Base-by-base conservation (phyloP, 23 red algal species). In the Gracilaria gracilis region DNA sequence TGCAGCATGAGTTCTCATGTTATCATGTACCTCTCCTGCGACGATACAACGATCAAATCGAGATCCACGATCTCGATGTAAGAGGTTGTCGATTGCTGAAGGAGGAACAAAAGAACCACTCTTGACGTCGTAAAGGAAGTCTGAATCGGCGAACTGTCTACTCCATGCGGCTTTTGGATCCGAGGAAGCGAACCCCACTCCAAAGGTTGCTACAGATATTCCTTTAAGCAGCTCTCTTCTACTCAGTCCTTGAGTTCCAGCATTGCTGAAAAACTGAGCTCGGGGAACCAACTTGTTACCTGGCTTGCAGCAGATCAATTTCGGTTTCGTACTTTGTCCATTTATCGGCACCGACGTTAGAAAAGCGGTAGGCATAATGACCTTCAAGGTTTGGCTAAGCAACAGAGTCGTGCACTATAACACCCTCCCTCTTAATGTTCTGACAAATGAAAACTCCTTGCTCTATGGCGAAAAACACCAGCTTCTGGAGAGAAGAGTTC, bases 91-190 rank as follows among this genome's bases (percentile, higher is more conserved):
- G 38, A 90, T 32, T 33, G 74, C 74, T 47, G 87, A 90, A 19
- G 87, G 54, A 9, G 87, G 87, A 25, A 90, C 87, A 57, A 90
- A 90, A 0, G 87, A 90, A 13, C 87, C 87, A 67, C 87, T 90
- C 20, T 80, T 70, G 39, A 75, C 71, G 62, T 90, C 87, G 55
- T 49, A 90, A 49, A 90, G n/a, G 11, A 61, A 65, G 16, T 90
- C 87, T 9, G 58, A 40, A 25, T 82, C 49, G 40, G 40, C 17
- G 39, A 77, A 77, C 19, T 51, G 72, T 8, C 72, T 40, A 50
- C 40, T 51, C 50, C 0, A 9, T 14, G 72, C 72, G 50, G 72
- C 21, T 35, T 31, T 20, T 0, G 72, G 23, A n/a, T 50, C 38
- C 50, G 72, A 77, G 11, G 39, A 29, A 31, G 42, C 9, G 72